phyloP scores from a whole-genome alignment of 2,329 filamentous ascomycete species.

The Exophiala aquamarina region DNA sequence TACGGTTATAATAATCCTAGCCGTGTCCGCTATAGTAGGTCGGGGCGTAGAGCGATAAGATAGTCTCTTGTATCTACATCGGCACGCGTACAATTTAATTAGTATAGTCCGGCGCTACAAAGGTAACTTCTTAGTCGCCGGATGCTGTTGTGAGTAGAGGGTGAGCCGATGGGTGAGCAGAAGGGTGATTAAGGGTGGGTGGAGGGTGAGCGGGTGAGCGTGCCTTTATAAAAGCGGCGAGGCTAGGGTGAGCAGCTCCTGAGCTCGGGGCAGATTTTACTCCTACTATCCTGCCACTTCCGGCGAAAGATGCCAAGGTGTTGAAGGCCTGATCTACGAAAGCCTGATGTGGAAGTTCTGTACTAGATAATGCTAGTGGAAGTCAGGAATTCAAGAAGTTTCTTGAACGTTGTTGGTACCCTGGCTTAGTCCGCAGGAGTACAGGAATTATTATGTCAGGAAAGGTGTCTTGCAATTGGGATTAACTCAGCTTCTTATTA shows the following conservation, averaged over 20 bases:
- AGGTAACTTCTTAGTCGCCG: conserved; percentile 1
- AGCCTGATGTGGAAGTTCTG: too few relatives aligned
- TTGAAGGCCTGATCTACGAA: too few relatives aligned
- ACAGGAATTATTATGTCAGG: too few relatives aligned
- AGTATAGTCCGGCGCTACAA: conserved; percentile 1
- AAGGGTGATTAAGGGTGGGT: conserved; percentile 1
- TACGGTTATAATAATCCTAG: neutral
- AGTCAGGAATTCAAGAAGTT: too few relatives aligned
- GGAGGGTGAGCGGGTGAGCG: conserved; percentile 2
- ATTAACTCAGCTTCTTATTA: too few relatives aligned
- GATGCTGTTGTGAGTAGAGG: conserved; percentile 2
- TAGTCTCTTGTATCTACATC: neutral
- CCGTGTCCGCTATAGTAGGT: neutral
- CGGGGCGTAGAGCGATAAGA: neutral
- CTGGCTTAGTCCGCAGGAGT: too few relatives aligned
- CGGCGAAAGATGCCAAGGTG: too few relatives aligned
- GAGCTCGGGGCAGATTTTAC: conserved; percentile 3
- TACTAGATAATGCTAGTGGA: too few relatives aligned
- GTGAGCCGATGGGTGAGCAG: conserved; percentile 2
- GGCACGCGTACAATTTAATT: neutral
- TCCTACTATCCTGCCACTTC: conserved; percentile 1
- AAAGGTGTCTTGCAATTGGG: too few relatives aligned
- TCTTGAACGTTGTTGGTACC: too few relatives aligned
- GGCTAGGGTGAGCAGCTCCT: conserved; percentile 1
- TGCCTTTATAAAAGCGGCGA: conserved; percentile 3